phyloP scores from a whole-genome alignment of 805 yeast species.

The Lachancea kluyveri region DNA sequence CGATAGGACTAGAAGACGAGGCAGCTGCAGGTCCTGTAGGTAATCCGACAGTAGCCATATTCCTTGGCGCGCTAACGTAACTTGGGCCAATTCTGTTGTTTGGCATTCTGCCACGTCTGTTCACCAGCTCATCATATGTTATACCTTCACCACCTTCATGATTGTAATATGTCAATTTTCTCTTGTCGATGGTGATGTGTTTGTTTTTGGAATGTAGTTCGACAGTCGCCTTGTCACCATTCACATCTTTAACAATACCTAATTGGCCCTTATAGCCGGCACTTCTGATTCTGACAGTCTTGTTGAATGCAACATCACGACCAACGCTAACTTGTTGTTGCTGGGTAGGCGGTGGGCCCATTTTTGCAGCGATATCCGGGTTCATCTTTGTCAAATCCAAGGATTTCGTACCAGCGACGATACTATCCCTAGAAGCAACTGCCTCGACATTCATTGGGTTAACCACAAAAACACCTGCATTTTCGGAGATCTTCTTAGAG shows the following conservation, averaged over 20 bases:
- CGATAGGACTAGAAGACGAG: conserved; percentile 27
- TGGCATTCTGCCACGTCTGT: conserved; percentile 37
- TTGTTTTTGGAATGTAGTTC: conserved; percentile 92
- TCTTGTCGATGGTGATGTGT: conserved; percentile 76
- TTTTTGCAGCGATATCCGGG: conserved; percentile 46
- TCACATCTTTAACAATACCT: conserved; percentile 91
- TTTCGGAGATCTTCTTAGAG: conserved; percentile 72
- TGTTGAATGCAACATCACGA: conserved; percentile 74
- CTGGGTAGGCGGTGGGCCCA: conserved; percentile 54
- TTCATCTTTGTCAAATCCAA: conserved; percentile 82
- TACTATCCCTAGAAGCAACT: conserved; percentile 75
- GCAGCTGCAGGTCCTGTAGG: conserved; percentile 29
- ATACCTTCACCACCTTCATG: conserved; percentile 58
- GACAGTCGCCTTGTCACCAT: conserved; percentile 84
- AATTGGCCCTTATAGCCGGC: conserved; percentile 88
- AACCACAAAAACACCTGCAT: conserved; percentile 86
- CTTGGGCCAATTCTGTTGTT: conserved; percentile 32
- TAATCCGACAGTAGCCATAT: conserved; percentile 28
- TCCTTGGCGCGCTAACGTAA: conserved; percentile 30
- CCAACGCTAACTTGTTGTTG: conserved; percentile 54
- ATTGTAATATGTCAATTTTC: conserved; percentile 67
- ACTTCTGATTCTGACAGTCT: conserved; percentile 83
- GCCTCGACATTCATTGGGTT: conserved; percentile 73
- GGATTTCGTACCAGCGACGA: conserved; percentile 29
- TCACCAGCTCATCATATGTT: conserved; percentile 75